Evolutionary conservation across 345 rosid species (phyloP).

Genomic region (Eucalyptus brandiana): DNA sequence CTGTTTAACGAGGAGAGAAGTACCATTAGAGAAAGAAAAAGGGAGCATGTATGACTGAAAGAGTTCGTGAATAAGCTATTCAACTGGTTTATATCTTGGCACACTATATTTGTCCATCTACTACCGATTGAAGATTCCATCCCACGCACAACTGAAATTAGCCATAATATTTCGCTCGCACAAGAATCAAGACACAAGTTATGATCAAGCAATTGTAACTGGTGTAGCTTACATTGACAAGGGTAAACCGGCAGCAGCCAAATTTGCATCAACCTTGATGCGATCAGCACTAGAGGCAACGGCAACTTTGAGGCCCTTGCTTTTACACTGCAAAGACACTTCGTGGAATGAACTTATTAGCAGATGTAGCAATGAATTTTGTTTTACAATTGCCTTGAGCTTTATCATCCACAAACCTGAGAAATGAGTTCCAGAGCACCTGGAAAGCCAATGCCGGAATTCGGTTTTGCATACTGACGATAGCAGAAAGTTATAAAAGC

Average conservation of each 20-base stretch:
- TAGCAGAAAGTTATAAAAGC: not conserved
- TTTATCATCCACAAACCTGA: conserved; percentile 30
- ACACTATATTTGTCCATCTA: not conserved
- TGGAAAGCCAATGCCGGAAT: conserved; percentile 90
- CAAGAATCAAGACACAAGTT: not conserved
- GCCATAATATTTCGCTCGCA: not conserved
- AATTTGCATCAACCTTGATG: conserved; percentile 89
- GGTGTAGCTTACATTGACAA: conserved; percentile 43
- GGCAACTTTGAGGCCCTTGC: conserved; percentile 81
- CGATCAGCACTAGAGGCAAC: conserved; percentile 98
- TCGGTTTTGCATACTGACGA: conserved; percentile 81
- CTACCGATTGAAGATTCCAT: not conserved
- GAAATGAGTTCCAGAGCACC: conserved; percentile 89
- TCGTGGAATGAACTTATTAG: not conserved
- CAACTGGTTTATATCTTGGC: not conserved
- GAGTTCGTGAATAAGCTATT: not conserved
- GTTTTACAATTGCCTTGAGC: not conserved
- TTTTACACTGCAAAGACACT: conserved; percentile 47
- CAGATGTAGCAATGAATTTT: not conserved
- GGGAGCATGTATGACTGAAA: not conserved
- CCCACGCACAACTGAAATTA: not conserved
- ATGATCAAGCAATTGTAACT: not conserved
- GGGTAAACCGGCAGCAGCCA: conserved; percentile 79
- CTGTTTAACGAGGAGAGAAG: not conserved
- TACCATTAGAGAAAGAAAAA: not conserved